Evolutionary conservation across 495 filamentous ascomycete genomes (phyloP).

Genomic region (Annulohypoxylon nitens): DNA sequence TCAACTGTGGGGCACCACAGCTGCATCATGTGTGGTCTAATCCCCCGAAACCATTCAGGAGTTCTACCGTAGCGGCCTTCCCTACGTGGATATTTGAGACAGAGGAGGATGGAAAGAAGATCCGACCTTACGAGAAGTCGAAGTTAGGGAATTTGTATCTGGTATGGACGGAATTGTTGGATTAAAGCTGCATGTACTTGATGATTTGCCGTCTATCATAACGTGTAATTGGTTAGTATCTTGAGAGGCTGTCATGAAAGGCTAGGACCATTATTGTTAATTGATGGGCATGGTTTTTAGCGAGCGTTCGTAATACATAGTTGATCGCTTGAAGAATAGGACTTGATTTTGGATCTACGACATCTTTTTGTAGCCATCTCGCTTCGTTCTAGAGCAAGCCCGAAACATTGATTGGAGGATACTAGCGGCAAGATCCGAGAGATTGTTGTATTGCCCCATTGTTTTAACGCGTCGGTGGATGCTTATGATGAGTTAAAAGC

Average conservation of each 20-base stretch:
- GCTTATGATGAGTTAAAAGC: neutral
- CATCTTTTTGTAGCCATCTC: too few species aligned
- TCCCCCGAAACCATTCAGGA: conserved; percentile 37
- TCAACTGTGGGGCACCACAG: conserved; percentile 41
- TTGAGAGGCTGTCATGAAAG: neutral
- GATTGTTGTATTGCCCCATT: neutral
- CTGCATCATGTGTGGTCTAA: conserved; percentile 39
- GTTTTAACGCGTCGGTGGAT: neutral
- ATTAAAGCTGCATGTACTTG: conserved; percentile 7
- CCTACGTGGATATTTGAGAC: conserved; percentile 40
- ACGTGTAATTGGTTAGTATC: neutral
- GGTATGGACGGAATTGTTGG: conserved; percentile 39
- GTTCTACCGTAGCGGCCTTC: conserved; percentile 33
- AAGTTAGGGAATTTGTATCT: conserved; percentile 35
- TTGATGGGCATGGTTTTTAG: neutral
- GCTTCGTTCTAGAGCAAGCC: neutral
- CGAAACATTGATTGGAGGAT: neutral
- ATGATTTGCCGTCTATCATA: neutral
- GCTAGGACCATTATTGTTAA: neutral
- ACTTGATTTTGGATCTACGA: neutral
- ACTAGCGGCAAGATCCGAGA: neutral
- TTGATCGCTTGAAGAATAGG: neutral
- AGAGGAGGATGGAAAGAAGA: conserved; percentile 38
- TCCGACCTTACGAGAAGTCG: conserved; percentile 36
- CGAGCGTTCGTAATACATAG: neutral